A percentile compares a stretch with the other conserved stretches of the same genome.
Conservation (phyloP, 768 basidiomycete species). For the Suillus discolor region DNA sequence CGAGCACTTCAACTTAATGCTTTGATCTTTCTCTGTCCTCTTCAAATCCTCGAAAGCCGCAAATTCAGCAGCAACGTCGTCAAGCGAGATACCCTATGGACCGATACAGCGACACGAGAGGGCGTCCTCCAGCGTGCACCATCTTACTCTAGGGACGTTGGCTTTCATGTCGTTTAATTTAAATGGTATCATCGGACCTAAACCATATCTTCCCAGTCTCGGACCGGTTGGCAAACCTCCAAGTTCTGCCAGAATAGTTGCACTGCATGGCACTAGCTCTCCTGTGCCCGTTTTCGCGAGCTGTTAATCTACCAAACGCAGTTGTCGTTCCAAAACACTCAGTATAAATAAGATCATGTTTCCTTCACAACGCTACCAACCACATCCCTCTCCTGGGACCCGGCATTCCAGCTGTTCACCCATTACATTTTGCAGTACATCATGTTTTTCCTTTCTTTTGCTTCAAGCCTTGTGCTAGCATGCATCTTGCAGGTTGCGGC, state of each 20-base stretch:
- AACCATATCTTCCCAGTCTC: no score
- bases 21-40: background rate
- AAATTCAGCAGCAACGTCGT: background rate
- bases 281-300: background rate
- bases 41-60: background rate
- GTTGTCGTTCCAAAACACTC: background rate
- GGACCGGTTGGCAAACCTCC: background rate
- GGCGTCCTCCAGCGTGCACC: no score
- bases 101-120: background rate
- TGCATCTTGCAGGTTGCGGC: slow-evolving; percentile 10
- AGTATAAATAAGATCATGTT: background rate
- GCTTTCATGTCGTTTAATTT: no score
- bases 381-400: background rate
- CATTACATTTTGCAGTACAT: background rate
- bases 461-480: background rate
- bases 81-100: background rate
- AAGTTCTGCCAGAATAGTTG: background rate
- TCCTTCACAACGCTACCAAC: background rate
- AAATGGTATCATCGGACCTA: no score
- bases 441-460: background rate
- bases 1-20: background rate
- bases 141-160: no score
- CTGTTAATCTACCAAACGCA: background rate
- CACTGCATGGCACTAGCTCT: background rate
- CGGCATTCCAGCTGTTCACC: background rate